Percentiles rank a stretch among this genome's conserved stretches.
Evolutionary conservation across 2,329 filamentous ascomycete species (phyloP).

Genomic region (Nigrospora sphaerica): DNA sequence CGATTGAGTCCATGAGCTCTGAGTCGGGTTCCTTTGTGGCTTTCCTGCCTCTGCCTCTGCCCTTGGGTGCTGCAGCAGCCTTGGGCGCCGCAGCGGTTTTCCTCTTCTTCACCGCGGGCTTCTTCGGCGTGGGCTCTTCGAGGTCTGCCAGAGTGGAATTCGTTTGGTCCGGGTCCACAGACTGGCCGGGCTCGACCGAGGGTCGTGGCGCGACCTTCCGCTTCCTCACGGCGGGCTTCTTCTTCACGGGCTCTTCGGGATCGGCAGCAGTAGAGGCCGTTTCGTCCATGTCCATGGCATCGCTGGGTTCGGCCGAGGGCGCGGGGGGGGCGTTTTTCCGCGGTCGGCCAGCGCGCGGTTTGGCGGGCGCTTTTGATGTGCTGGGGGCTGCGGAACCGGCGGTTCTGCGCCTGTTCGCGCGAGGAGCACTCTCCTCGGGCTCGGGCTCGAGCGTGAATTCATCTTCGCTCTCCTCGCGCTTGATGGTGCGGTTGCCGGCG

Average conservation of each 20-base stretch:
- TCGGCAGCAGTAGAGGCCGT: slow-evolving; percentile 23
- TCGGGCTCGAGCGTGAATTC: slow-evolving; percentile 70
- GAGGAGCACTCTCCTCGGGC: background rate
- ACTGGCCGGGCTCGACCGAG: slow-evolving; percentile 50
- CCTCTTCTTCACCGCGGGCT: slow-evolving; percentile 51
- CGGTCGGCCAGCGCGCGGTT: slow-evolving; percentile 34
- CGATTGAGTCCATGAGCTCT: no score
- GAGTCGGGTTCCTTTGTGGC: no score
- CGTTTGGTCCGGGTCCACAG: slow-evolving; percentile 47
- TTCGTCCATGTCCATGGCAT: slow-evolving; percentile 51
- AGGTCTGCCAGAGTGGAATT: slow-evolving; percentile 23
- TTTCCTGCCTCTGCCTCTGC: no score
- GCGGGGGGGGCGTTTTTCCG: slow-evolving; percentile 28
- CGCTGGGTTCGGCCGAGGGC: slow-evolving; percentile 45
- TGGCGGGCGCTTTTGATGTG: slow-evolving; percentile 34
- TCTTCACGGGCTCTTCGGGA: slow-evolving; percentile 25
- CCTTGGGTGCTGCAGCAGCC: slow-evolving; percentile 7
- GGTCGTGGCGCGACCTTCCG: slow-evolving; percentile 18
- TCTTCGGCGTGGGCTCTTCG: slow-evolving; percentile 26
- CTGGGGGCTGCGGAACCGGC: slow-evolving; percentile 29
- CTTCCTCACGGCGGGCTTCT: slow-evolving; percentile 6
- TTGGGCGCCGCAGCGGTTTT: slow-evolving; percentile 46
- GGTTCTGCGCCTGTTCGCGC: slow-evolving; percentile 23
- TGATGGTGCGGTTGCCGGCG: slow-evolving; percentile 42
- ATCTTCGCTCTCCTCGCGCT: slow-evolving; percentile 57